phyloP scores from a whole-genome alignment of 495 filamentous ascomycete species.

The Tuber calosporum region DNA sequence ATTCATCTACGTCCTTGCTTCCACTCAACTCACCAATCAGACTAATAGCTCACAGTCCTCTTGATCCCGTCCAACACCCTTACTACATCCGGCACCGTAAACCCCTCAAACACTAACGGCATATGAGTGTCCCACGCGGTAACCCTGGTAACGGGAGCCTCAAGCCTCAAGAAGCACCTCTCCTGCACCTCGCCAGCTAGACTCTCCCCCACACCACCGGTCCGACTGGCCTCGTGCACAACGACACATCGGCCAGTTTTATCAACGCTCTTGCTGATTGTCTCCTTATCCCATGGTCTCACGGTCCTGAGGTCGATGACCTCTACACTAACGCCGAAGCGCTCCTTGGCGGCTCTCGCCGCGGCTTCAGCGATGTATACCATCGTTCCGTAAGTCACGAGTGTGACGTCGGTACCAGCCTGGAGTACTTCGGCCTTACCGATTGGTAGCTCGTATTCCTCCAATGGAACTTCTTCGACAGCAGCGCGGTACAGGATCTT shows the following conservation, averaged over 20 bases:
- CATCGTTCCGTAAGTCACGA: conserved; percentile 87
- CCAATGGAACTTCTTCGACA: conserved; percentile 85
- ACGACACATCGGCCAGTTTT: conserved; percentile 89
- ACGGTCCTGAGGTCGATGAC: conserved; percentile 86
- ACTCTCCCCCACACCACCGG: conserved; percentile 88
- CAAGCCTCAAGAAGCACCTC: conserved; percentile 72
- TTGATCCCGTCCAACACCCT: conserved; percentile 63
- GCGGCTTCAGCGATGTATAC: conserved; percentile 80
- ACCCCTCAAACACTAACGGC: conserved; percentile 73
- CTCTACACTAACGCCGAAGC: conserved; percentile 72
- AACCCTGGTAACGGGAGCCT: conserved; percentile 86
- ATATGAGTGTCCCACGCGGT: conserved; percentile 89
- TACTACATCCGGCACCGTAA: conserved; percentile 83
- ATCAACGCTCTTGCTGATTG: conserved; percentile 71
- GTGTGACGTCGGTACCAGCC: conserved; percentile 72
- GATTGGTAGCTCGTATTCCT: conserved; percentile 73
- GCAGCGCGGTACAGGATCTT: conserved; percentile 93
- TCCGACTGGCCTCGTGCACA: conserved; percentile 93
- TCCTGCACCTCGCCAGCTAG: conserved; percentile 89
- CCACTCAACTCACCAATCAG: neutral
- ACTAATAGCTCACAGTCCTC: conserved; percentile 53
- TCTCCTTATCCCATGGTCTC: conserved; percentile 90
- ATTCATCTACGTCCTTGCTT: neutral
- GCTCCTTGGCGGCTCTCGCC: conserved; percentile 71
- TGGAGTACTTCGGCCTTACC: conserved; percentile 85